phyloP scores from a whole-genome alignment of 495 filamentous ascomycete genomes.

The Entonaema liquescens region DNA sequence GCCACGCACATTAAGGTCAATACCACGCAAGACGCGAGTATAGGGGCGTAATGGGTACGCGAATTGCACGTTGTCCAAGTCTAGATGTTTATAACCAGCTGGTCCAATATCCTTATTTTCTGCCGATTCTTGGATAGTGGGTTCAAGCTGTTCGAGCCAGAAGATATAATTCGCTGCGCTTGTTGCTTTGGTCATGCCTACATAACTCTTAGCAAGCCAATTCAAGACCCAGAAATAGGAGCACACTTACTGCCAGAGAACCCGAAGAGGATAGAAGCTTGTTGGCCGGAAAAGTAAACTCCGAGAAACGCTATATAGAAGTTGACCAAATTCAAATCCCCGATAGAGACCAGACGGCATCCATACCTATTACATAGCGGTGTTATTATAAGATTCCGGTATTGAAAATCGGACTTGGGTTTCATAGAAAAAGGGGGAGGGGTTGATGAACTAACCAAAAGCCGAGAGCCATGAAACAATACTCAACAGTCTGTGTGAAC shows the following conservation, averaged over 20 bases:
- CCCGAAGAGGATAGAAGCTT: neutral
- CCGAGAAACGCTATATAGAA: neutral
- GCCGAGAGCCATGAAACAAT: neutral
- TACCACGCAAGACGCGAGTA: neutral
- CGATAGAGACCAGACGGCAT: neutral
- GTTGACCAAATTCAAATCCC: conserved; percentile 1
- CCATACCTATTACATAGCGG: conserved; percentile 15
- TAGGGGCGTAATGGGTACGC: neutral
- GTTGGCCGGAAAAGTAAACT: neutral
- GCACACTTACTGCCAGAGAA: neutral
- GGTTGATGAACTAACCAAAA: neutral
- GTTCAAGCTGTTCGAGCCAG: neutral
- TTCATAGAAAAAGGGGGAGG: no score
- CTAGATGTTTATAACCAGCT: neutral
- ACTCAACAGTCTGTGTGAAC: conserved; percentile 1
- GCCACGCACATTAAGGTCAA: neutral
- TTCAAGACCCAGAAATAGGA: neutral
- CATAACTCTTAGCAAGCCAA: neutral
- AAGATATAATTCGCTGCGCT: conserved; percentile 2
- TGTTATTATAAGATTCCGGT: no score
- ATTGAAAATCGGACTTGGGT: no score
- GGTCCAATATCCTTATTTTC: neutral
- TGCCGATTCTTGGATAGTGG: neutral
- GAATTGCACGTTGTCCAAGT: neutral
- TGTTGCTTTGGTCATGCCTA: conserved; percentile 1